phyloP scores from a whole-genome alignment of 257 asterid species.

The Ocimum tenuiflorum region DNA sequence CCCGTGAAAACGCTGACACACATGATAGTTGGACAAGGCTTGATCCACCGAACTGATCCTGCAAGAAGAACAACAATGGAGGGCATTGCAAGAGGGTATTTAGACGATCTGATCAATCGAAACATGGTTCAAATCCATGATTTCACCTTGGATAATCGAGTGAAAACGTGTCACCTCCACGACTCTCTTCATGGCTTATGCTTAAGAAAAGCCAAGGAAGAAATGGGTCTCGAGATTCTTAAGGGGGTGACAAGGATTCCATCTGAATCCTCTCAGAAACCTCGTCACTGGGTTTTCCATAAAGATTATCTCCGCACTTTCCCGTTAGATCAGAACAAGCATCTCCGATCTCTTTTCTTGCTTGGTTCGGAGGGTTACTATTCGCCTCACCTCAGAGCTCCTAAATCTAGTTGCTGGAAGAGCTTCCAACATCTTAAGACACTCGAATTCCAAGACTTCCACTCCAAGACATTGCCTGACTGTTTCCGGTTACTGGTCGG shows the following conservation, averaged over 20 bases:
- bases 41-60: too few species aligned
- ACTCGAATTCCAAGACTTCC: slow-evolving; percentile 1
- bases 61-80: too few species aligned
- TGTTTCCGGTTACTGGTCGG: too few species aligned
- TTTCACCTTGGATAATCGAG: not conserved
- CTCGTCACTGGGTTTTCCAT: not conserved
- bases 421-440: slow-evolving; percentile 6
- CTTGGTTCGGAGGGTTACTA: too few species aligned
- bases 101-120: slow-evolving; percentile 18
- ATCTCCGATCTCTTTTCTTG: slow-evolving; percentile 6
- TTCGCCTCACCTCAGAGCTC: too few species aligned
- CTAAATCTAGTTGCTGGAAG: slow-evolving; percentile 4
- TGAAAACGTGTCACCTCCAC: slow-evolving; percentile 9
- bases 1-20: not conserved
- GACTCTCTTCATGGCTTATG: slow-evolving; percentile 11
- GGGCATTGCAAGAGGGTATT: slow-evolving; percentile 19
- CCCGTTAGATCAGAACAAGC: not conserved
- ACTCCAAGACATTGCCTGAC: too few species aligned
- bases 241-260: not conserved
- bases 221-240: not conserved
- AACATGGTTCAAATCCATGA: slow-evolving; percentile 12
- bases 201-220: slow-evolving; percentile 11
- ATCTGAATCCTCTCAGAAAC: not conserved
- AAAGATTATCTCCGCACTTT: not conserved
- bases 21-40: too few species aligned